Evolutionary conservation across 2,329 filamentous ascomycete species (phyloP), one percentile per base, ranked within the genome.

Genomic region (Cercospora citrullina): DNA sequence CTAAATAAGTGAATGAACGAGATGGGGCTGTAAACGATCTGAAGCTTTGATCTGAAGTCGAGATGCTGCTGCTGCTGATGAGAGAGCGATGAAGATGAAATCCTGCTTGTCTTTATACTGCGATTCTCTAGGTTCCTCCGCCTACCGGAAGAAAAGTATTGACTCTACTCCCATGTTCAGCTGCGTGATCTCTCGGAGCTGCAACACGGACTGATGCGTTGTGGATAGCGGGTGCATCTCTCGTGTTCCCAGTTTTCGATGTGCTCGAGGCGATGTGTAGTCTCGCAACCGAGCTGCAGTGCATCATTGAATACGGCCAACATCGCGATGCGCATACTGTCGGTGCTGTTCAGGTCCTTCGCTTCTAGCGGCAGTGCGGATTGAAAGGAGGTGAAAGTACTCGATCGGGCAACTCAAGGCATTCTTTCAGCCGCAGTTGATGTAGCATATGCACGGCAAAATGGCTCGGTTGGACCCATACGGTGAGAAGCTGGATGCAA

Each of bases 21-120:
- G 33, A 55, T 57, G 26, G 48, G 68, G 26, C 21, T 63, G 39
- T 18, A 9, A 62, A 36, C 65, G 66, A 64, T 63, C 55, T 9
- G 33, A 36, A 62, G 64, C 31, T 51, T 65, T 62, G 65, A 2
- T 66, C 57, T 30, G 36, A 21, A 5, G 45, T 48, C 26, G 42
- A 62, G 62, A 64, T 68, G 64, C 58, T 71, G 63, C 39, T 71
- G 63, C 39, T 70, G 70, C 33, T 71, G 66, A 66, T 68, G 63
- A 62, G 60, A 60, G 53, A 12, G 42, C 23, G 9, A 18, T 26
- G 28, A 8, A 26, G 26, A 14, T 1, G 48, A 10, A 30, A 33
- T 39, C 5, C 28, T 14, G 12, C 45, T 31, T n/a, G 5, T 33
- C 59, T 68, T 68, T 66, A 70, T 68, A 70, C 42, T 31, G 55